Percentiles rank a stretch among this genome's conserved stretches.
phyloP scores from a whole-genome alignment of 768 basidiomycete species.

The Glaciozyma antarctica region DNA sequence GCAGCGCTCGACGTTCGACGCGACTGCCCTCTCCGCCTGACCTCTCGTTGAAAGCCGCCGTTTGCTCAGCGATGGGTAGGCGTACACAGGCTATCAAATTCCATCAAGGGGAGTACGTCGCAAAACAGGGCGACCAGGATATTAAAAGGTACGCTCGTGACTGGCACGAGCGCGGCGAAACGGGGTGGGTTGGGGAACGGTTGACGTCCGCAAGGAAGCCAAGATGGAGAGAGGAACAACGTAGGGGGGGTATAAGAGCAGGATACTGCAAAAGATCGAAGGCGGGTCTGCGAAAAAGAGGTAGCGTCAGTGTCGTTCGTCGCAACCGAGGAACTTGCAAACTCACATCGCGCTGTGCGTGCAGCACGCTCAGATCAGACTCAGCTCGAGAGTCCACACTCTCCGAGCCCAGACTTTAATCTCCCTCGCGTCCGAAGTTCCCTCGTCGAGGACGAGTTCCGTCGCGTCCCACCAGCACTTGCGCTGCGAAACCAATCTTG shows the following conservation, averaged over 20 bases:
- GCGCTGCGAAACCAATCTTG: slow-evolving; percentile 48
- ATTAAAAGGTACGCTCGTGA: too few relatives aligned
- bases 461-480: slow-evolving; percentile 99
- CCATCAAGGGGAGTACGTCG: too few relatives aligned
- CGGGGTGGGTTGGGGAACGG: neutral
- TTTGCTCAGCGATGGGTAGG: too few relatives aligned
- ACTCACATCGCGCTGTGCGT: neutral
- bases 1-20: too few relatives aligned
- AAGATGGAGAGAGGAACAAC: neutral
- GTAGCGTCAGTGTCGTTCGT: neutral
- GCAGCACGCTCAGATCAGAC: slow-evolving; percentile 52
- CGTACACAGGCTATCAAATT: too few relatives aligned
- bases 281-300: neutral
- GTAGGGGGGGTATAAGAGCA: neutral
- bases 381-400: slow-evolving; percentile 96
- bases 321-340: neutral
- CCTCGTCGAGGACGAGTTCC: slow-evolving; percentile 55
- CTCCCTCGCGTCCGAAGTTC: slow-evolving; percentile 42
- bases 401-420: slow-evolving; percentile 94
- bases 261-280: neutral
- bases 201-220: neutral
- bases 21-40: neutral
- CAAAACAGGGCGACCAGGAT: too few relatives aligned
- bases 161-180: neutral
- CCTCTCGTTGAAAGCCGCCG: neutral